These are phyloP conservation scores for Entoloma clypeatum DNA, from an alignment of 1,284 basidiomycete species.

Conservation along the genomic window DNA sequence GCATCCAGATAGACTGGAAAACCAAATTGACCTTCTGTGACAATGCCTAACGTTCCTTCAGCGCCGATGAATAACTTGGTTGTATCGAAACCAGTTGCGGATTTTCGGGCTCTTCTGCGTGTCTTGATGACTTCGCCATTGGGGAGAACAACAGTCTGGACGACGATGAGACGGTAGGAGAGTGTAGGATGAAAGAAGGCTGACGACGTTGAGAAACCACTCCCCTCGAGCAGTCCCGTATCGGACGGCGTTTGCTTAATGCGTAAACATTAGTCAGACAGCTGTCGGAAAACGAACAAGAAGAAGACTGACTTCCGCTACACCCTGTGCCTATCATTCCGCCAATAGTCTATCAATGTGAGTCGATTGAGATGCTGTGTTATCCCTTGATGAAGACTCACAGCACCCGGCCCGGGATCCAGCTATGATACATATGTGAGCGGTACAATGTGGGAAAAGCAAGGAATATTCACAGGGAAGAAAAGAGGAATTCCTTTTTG, in stretches of 20 bases:
- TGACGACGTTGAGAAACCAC: constrained; percentile 80
- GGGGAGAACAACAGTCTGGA: constrained; percentile 84
- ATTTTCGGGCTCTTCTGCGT: constrained; percentile 82
- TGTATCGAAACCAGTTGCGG: constrained; percentile 87
- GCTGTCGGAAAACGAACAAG: constrained; percentile 4
- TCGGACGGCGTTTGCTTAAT: constrained; percentile 78
- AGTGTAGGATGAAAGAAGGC: constrained; percentile 15
- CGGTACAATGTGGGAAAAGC: background rate
- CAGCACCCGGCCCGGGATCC: constrained; percentile 76
- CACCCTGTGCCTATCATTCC: constrained; percentile 91
- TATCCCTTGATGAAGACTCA: too few species aligned
- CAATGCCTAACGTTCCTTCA: constrained; percentile 91
- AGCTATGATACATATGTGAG: constrained; percentile 39
- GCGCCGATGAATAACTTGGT: constrained; percentile 97
- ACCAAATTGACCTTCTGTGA: constrained; percentile 73
- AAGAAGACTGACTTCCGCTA: constrained; percentile 59
- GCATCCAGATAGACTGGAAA: constrained; percentile 3
- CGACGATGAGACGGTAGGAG: constrained; percentile 9
- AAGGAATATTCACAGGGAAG: constrained; percentile 52
- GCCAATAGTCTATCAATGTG: constrained; percentile 78
- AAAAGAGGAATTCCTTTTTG: constrained; percentile 66
- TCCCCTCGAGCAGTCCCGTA: constrained; percentile 85
- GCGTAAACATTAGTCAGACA: constrained; percentile 7
- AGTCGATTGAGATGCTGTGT: too few species aligned
- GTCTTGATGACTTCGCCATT: constrained; percentile 94